Evolutionary conservation across 2,329 filamentous ascomycete genomes (phyloP).

Genomic region (Zymoseptoria crescenta): DNA sequence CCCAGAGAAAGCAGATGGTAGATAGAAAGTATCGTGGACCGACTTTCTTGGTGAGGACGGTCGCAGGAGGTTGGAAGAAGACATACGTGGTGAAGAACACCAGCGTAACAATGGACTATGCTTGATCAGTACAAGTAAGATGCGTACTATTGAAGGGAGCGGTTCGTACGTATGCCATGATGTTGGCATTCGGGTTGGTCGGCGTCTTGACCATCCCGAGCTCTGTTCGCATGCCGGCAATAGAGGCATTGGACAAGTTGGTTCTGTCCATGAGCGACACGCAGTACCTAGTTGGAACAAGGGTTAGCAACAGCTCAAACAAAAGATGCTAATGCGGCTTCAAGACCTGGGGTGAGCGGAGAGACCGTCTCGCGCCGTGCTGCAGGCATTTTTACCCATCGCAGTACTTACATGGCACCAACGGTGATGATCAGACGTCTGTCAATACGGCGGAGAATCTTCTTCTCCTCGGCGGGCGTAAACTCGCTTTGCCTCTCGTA

Average conservation of each 20-base stretch:
- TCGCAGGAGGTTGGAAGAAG: slow-evolving; percentile 62
- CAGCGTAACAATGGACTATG: slow-evolving; percentile 55
- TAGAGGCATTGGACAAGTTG: slow-evolving; percentile 64
- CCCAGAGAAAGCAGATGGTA: slow-evolving; percentile 45
- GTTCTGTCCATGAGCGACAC: slow-evolving; percentile 50
- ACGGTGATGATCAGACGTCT: slow-evolving; percentile 38
- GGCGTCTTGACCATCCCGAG: slow-evolving; percentile 13
- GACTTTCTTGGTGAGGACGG: slow-evolving; percentile 56
- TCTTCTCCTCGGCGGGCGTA: slow-evolving; percentile 17
- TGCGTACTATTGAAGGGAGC: no score
- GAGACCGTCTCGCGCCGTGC: slow-evolving; percentile 6
- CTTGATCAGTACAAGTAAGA: slow-evolving; percentile 14
- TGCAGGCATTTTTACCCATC: no score
- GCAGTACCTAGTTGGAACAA: not conserved
- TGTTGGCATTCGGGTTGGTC: not conserved
- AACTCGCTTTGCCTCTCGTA: slow-evolving; percentile 12
- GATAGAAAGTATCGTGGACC: slow-evolving; percentile 35
- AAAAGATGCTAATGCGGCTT: no score
- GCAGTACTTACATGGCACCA: slow-evolving; percentile 21
- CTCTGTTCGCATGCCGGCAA: slow-evolving; percentile 52
- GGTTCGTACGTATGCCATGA: slow-evolving; percentile 9
- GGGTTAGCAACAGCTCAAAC: no score
- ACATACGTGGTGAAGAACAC: slow-evolving; percentile 67
- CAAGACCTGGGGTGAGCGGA: not conserved
- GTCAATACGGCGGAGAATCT: slow-evolving; percentile 63